Conservation (phyloP, 495 filamentous ascomycete species). For the Aspergillus leporis region DNA sequence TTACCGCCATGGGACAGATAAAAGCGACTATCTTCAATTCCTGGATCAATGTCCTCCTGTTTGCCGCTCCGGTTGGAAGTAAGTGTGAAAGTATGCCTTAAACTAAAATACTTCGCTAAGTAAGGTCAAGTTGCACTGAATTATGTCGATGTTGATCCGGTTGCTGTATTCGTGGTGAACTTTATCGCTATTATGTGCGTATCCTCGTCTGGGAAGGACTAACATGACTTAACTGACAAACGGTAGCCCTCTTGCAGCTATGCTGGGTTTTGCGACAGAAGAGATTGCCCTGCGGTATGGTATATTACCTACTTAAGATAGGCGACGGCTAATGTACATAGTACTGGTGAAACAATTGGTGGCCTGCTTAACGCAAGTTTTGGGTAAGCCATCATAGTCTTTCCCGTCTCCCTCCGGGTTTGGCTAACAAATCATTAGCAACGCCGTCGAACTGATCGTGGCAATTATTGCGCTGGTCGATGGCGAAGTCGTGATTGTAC, state of each 20-base stretch:
- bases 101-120: conserved; percentile 14
- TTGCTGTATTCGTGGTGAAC: conserved; percentile 79
- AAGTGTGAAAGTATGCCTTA: conserved; percentile 11
- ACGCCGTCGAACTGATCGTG: conserved; percentile 91
- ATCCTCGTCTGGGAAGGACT: neutral
- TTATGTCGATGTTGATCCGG: conserved; percentile 55
- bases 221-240: conserved; percentile 3
- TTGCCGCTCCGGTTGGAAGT: conserved; percentile 74
- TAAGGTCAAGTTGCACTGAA: conserved; percentile 58
- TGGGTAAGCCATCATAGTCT: conserved; percentile 54
- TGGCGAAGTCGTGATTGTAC: conserved; percentile 78
- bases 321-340: conserved; percentile 15
- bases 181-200: conserved; percentile 78
- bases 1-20: conserved; percentile 69
- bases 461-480: conserved; percentile 78
- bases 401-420: neutral
- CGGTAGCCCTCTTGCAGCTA: conserved; percentile 51
- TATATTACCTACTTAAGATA: neutral
- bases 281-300: conserved; percentile 52
- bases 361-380: conserved; percentile 87
- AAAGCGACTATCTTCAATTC: conserved; percentile 71
- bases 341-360: conserved; percentile 76
- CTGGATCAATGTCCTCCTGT: conserved; percentile 81
- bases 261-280: conserved; percentile 57
- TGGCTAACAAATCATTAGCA: conserved; percentile 37